These are phyloP conservation scores for Zygosaccharomyces pseudorouxii DNA, from an alignment of 805 yeast genomes.

Conservation along the genomic window DNA sequence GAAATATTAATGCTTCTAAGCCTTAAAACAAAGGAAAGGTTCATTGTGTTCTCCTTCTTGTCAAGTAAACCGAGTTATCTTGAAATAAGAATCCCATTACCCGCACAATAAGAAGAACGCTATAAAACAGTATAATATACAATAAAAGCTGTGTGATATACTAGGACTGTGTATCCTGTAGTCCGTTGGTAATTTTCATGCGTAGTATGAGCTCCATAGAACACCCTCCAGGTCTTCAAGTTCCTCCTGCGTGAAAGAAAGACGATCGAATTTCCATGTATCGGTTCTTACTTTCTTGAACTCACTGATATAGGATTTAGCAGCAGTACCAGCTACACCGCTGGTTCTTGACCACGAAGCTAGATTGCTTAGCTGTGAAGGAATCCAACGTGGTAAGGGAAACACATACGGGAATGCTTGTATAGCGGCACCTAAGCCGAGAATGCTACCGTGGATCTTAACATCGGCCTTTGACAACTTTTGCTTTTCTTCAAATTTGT, in stretches of 20 bases:
- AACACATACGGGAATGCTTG: slow-evolving; percentile 86
- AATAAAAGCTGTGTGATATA: not conserved
- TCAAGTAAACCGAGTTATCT: not conserved
- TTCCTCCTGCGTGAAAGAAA: slow-evolving; percentile 69
- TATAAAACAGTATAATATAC: not conserved
- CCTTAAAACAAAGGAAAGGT: not conserved
- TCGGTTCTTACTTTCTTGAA: slow-evolving; percentile 92
- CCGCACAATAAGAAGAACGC: not conserved
- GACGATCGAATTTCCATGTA: slow-evolving; percentile 89
- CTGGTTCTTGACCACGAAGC: slow-evolving; percentile 70
- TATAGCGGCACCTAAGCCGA: slow-evolving; percentile 84
- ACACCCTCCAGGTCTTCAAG: slow-evolving; percentile 92
- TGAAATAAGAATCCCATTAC: not conserved
- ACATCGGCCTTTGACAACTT: slow-evolving; percentile 40
- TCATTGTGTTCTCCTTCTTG: slow-evolving; percentile 4
- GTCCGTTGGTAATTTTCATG: slow-evolving; percentile 36
- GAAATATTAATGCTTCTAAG: not conserved
- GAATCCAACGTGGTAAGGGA: slow-evolving; percentile 92
- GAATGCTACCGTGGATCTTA: slow-evolving; percentile 73
- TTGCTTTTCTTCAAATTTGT: slow-evolving; percentile 29
- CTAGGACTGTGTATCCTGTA: not conserved
- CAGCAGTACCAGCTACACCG: slow-evolving; percentile 77
- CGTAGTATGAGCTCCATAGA: slow-evolving; percentile 85
- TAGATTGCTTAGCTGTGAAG: slow-evolving; percentile 59
- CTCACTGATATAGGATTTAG: slow-evolving; percentile 72